Conservation (phyloP, 306 rosid species). For the Corylus americana region DNA sequence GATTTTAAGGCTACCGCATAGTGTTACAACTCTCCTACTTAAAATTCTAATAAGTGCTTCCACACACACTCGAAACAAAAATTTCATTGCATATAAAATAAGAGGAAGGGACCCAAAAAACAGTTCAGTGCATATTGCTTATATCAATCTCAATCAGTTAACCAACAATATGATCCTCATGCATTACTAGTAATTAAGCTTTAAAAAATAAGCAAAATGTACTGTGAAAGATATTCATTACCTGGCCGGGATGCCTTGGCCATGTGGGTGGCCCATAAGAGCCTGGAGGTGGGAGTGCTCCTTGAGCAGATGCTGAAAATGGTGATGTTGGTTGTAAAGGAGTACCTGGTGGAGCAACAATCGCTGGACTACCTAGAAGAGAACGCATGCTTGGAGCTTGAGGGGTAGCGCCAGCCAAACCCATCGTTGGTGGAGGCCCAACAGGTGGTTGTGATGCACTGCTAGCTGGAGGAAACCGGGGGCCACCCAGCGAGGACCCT, state of each 20-base stretch:
- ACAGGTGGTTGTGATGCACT: conserved; percentile 41
- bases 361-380: conserved; percentile 26
- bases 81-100: not conserved
- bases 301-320: conserved; percentile 56
- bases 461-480: conserved; percentile 57
- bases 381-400: conserved; percentile 40
- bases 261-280: conserved; percentile 73
- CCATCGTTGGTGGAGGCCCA: conserved; percentile 59
- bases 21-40: not conserved
- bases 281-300: conserved; percentile 50
- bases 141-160: conserved; percentile 27
- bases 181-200: not conserved
- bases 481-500: conserved; percentile 51
- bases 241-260: conserved; percentile 83
- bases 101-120: not conserved
- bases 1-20: not conserved
- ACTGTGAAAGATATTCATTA: conserved; percentile 23
- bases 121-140: not conserved
- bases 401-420: conserved; percentile 30
- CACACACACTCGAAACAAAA: not conserved
- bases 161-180: conserved; percentile 4
- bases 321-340: conserved; percentile 62
- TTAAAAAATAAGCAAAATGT: not conserved
- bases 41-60: not conserved
- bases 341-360: conserved; percentile 50